Conservation (phyloP, 805 yeast genomes). For the Wickerhamomyces mucosus region DNA sequence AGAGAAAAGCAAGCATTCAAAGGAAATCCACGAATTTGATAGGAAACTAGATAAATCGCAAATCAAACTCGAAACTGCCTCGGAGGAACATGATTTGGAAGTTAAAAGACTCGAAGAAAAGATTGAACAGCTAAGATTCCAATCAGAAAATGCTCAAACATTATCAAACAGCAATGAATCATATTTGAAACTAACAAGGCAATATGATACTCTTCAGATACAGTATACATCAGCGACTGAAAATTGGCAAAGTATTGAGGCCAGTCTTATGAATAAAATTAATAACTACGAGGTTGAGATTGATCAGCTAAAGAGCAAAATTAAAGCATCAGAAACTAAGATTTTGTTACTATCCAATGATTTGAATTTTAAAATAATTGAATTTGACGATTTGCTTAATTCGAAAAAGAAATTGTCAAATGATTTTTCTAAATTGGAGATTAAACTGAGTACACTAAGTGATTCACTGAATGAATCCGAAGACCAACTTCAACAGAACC, state of each 20-base stretch:
- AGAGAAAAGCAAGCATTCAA: conserved; percentile 14
- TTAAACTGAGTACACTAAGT: conserved; percentile 13
- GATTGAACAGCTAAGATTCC: conserved; percentile 57
- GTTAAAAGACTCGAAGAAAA: conserved; percentile 54
- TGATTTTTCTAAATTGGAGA: conserved; percentile 17
- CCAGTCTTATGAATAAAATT: conserved; percentile 43
- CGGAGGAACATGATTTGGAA: conserved; percentile 28
- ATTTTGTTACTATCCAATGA: conserved; percentile 24
- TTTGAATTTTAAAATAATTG: conserved; percentile 16
- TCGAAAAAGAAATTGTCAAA: conserved; percentile 16
- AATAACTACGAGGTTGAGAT: conserved; percentile 35
- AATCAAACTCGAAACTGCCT: conserved; percentile 16
- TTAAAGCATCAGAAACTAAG: conserved; percentile 15
- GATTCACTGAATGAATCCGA: conserved; percentile 20
- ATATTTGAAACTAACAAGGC: conserved; percentile 31
- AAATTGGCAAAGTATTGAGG: conserved; percentile 78
- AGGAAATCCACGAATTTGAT: conserved; percentile 23
- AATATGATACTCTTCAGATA: conserved; percentile 49
- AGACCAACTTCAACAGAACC: conserved; percentile 13
- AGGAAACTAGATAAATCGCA: conserved; percentile 26
- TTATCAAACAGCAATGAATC: conserved; percentile 27
- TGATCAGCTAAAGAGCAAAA: conserved; percentile 25
- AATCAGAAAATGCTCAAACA: conserved; percentile 39
- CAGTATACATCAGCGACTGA: conserved; percentile 72
- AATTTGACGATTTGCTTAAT: conserved; percentile 12